Percentiles rank a stretch among this genome's conserved stretches.
Evolutionary conservation across 805 yeast genomes (phyloP).

Genomic region (Saccharomycopsis fibuligera): DNA sequence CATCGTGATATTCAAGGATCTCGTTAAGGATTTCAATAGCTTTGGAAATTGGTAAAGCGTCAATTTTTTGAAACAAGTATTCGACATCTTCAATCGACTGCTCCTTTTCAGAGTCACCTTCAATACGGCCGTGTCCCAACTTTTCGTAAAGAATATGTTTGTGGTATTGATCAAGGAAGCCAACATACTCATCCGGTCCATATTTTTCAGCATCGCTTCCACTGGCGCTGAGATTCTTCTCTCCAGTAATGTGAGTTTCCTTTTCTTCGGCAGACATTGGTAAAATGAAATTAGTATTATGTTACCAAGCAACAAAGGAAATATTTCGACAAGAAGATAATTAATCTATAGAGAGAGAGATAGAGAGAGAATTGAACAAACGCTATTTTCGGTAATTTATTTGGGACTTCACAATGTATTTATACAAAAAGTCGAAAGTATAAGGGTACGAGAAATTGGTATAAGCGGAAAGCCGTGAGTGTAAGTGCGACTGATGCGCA

Average conservation of each 20-base stretch:
- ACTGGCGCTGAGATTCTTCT: background rate
- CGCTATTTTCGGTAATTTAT: too few relatives aligned
- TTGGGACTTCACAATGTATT: too few relatives aligned
- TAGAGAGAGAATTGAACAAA: too few relatives aligned
- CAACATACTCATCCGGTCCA: constrained; percentile 26
- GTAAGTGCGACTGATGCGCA: too few relatives aligned
- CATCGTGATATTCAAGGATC: constrained; percentile 36
- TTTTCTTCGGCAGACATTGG: background rate
- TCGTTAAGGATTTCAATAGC: constrained; percentile 35
- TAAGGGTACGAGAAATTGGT: too few relatives aligned
- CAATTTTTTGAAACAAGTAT: constrained; percentile 27
- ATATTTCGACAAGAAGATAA: too few relatives aligned
- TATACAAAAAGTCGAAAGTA: too few relatives aligned
- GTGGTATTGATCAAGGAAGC: constrained; percentile 25
- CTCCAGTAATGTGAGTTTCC: background rate
- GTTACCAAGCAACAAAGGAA: too few relatives aligned
- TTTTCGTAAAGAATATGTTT: constrained; percentile 25
- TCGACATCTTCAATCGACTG: constrained; percentile 6
- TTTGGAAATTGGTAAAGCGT: constrained; percentile 31
- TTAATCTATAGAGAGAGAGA: too few relatives aligned
- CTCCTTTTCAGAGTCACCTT: background rate
- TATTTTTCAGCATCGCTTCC: constrained; percentile 4
- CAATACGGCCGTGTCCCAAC: constrained; percentile 18
- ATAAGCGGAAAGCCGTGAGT: too few relatives aligned
- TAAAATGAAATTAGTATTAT: too few relatives aligned